Evolutionary conservation across 2,329 filamentous ascomycete genomes (phyloP).

Genomic region (Botrytis aclada): DNA sequence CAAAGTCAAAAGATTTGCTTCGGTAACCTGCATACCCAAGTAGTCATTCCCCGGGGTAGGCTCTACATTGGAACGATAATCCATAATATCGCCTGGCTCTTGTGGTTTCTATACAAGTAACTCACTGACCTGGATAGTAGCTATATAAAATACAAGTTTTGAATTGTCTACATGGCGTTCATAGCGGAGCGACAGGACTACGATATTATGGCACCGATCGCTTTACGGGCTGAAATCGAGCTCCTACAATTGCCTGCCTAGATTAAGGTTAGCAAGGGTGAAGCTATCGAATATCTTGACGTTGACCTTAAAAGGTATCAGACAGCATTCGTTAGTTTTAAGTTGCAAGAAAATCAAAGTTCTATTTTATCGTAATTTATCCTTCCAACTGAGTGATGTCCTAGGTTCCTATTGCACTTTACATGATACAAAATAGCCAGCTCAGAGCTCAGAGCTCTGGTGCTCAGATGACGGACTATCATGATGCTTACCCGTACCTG

Average conservation of each 20-base stretch:
- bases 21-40: background rate
- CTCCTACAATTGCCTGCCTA: background rate
- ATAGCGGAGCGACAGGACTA: background rate
- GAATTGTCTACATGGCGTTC: background rate
- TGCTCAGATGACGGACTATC: background rate
- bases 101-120: background rate
- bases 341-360: background rate
- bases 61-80: background rate
- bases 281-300: background rate
- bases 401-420: background rate
- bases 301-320: background rate
- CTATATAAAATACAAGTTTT: background rate
- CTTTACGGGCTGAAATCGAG: background rate
- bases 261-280: background rate
- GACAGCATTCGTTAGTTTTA: background rate
- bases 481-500: background rate
- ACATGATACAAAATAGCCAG: background rate
- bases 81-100: background rate
- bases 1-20: background rate
- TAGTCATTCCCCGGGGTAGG: background rate
- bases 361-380: background rate
- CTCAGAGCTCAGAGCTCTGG: background rate
- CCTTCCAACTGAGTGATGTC: background rate
- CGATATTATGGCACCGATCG: background rate
- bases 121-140: background rate